Percentiles rank a stretch among this genome's conserved stretches.
phyloP scores from a whole-genome alignment of 2,329 filamentous ascomycete species.

The Drechslerella dactyloides region DNA sequence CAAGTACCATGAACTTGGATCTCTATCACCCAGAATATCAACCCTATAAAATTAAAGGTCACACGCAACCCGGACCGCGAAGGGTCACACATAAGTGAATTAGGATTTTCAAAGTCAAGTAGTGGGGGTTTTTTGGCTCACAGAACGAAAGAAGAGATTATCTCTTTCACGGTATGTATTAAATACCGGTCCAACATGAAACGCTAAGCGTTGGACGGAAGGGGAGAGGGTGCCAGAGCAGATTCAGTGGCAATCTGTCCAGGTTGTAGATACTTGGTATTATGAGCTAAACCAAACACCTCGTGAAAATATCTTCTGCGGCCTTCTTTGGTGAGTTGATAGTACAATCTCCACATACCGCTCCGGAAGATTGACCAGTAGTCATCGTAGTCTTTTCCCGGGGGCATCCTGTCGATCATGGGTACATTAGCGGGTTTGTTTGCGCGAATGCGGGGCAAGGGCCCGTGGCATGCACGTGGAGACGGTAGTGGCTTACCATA shows the following conservation, averaged over 20 bases:
- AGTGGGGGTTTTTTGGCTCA: slow-evolving; percentile 49
- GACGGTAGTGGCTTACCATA: slow-evolving; percentile 68
- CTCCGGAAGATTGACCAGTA: slow-evolving; percentile 74
- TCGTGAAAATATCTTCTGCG: slow-evolving; percentile 77
- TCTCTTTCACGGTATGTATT: slow-evolving; percentile 48
- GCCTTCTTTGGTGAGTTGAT: slow-evolving; percentile 74
- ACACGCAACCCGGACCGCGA: slow-evolving; percentile 43
- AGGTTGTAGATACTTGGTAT: slow-evolving; percentile 66
- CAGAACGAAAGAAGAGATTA: slow-evolving; percentile 19
- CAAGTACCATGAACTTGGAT: slow-evolving; percentile 76
- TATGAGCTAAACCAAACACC: slow-evolving; percentile 75
- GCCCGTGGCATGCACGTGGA: not conserved
- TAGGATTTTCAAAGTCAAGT: slow-evolving; percentile 51
- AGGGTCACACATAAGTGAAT: slow-evolving; percentile 51
- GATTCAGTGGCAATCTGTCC: slow-evolving; percentile 52
- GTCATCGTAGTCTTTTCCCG: slow-evolving; percentile 75
- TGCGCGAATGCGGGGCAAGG: slow-evolving; percentile 11
- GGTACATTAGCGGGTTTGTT: not conserved
- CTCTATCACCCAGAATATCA: slow-evolving; percentile 70
- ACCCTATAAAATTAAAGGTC: slow-evolving; percentile 42
- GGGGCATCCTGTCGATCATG: slow-evolving; percentile 70
- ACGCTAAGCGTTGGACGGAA: slow-evolving; percentile 51
- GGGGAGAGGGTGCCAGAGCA: slow-evolving; percentile 49
- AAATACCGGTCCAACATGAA: slow-evolving; percentile 52
- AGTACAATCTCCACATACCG: slow-evolving; percentile 79